Conservation (phyloP, 2,329 filamentous ascomycete genomes). For the Alternaria hordeiaustralica region DNA sequence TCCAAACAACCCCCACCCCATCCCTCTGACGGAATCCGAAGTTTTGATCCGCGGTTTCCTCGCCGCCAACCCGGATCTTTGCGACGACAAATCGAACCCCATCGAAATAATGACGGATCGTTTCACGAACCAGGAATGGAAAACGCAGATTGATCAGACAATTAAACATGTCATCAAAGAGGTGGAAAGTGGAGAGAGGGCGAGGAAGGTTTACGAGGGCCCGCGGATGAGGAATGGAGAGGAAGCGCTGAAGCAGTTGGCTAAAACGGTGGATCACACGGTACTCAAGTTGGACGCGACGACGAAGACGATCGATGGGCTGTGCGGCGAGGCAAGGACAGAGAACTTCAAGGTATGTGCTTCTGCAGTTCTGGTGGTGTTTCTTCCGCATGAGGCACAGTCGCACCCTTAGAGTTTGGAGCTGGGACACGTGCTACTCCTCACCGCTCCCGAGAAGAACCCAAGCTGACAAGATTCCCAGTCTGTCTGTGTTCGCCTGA, state of each 20-base stretch:
- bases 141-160: slow-evolving; percentile 49
- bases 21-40: slow-evolving; percentile 42
- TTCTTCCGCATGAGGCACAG: neutral
- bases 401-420: neutral
- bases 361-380: neutral
- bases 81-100: slow-evolving; percentile 35
- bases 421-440: neutral
- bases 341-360: slow-evolving; percentile 53
- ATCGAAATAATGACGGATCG: slow-evolving; percentile 49
- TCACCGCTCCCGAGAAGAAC: neutral
- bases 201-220: slow-evolving; percentile 34
- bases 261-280: slow-evolving; percentile 56
- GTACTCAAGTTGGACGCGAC: slow-evolving; percentile 59
- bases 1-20: slow-evolving; percentile 26
- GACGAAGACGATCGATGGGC: slow-evolving; percentile 56
- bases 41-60: slow-evolving; percentile 43
- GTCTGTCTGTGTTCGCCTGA: slow-evolving; percentile 64
- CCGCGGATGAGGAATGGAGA: slow-evolving; percentile 36
- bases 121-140: slow-evolving; percentile 56
- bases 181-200: slow-evolving; percentile 36
- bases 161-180: slow-evolving; percentile 37
- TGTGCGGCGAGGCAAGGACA: slow-evolving; percentile 62
- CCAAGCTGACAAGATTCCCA: slow-evolving; percentile 27
- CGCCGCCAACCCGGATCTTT: slow-evolving; percentile 39
- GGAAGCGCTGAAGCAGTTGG: slow-evolving; percentile 37